Evolutionary conservation across 2,329 filamentous ascomycete genomes (phyloP).

Genomic region (Claviceps citrina): DNA sequence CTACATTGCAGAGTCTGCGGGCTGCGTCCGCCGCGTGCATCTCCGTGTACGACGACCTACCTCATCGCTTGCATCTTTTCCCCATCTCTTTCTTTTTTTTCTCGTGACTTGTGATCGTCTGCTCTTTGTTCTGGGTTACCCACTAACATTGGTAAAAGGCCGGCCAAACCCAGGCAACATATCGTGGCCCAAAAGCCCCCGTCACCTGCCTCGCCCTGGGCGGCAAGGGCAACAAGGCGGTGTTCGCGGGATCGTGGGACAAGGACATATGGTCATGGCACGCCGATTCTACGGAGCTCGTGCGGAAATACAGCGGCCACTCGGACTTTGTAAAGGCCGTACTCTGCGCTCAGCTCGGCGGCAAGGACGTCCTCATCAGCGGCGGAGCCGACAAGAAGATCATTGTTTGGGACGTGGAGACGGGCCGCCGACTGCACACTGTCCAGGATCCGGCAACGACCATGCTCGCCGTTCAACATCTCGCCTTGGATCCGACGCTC

Average conservation of each 20-base stretch:
- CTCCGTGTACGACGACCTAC: slow-evolving; percentile 6
- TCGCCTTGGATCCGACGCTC: slow-evolving; percentile 57
- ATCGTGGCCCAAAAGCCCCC: slow-evolving; percentile 63
- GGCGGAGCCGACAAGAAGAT: slow-evolving; percentile 68
- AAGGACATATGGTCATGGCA: slow-evolving; percentile 83
- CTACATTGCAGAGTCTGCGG: slow-evolving; percentile 78
- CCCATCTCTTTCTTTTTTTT: background rate
- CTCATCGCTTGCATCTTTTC: no score
- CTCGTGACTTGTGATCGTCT: no score
- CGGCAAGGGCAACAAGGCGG: slow-evolving; percentile 34
- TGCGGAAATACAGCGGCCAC: slow-evolving; percentile 58
- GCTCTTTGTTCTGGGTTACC: background rate
- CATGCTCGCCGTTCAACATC: slow-evolving; percentile 66
- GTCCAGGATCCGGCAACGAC: slow-evolving; percentile 57
- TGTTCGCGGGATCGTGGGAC: slow-evolving; percentile 91
- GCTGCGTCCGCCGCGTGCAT: slow-evolving; percentile 52
- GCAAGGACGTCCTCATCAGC: slow-evolving; percentile 51
- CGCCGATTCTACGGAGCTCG: slow-evolving; percentile 36
- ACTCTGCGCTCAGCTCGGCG: slow-evolving; percentile 43
- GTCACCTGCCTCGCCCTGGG: slow-evolving; percentile 62
- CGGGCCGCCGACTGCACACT: slow-evolving; percentile 54
- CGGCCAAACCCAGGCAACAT: slow-evolving; percentile 27
- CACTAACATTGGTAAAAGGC: slow-evolving; percentile 11
- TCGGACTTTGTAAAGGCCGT: slow-evolving; percentile 84
- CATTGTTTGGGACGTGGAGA: slow-evolving; percentile 64